Conservation (phyloP, 345 rosid species). For the rapeseed (Brassica napus) region DNA sequence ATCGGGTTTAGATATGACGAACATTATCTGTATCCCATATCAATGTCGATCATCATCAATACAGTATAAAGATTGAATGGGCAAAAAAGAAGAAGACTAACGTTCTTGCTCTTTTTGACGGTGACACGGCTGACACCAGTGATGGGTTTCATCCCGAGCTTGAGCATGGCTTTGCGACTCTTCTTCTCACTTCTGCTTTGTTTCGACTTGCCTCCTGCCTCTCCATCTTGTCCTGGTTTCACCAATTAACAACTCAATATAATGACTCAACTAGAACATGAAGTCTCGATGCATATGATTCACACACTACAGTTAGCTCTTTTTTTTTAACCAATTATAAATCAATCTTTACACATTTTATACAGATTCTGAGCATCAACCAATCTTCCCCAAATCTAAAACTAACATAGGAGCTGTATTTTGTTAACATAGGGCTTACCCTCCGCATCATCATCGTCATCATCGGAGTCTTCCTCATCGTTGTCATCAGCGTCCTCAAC, state of each 20-base stretch:
- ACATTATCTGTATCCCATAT: slow-evolving; percentile 55
- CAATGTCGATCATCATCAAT: not conserved
- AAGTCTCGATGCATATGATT: too few relatives aligned
- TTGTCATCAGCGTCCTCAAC: slow-evolving; percentile 69
- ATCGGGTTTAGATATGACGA: slow-evolving; percentile 88
- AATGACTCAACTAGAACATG: slow-evolving; percentile 5
- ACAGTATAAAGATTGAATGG: not conserved
- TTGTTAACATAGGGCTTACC: slow-evolving; percentile 32
- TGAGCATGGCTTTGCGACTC: slow-evolving; percentile 89
- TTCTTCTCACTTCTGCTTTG: slow-evolving; percentile 96
- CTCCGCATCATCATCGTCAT: slow-evolving; percentile 63
- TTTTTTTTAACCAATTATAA: not conserved
- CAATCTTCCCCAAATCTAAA: too few relatives aligned
- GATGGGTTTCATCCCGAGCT: slow-evolving; percentile 88
- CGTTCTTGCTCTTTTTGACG: slow-evolving; percentile 89
- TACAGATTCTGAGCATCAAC: not conserved
- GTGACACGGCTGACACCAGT: slow-evolving; percentile 91
- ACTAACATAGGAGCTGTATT: too few relatives aligned
- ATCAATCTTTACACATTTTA: not conserved
- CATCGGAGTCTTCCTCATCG: slow-evolving; percentile 67
- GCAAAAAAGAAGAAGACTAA: slow-evolving; percentile 21
- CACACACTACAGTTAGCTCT: not conserved
- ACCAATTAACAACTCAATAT: not conserved
- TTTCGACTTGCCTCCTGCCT: slow-evolving; percentile 65
- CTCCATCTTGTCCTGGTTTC: slow-evolving; percentile 53